These are phyloP conservation scores for Aspergillus pseudoterreus DNA, from an alignment of 2,329 filamentous ascomycete species.

Conservation along the genomic window DNA sequence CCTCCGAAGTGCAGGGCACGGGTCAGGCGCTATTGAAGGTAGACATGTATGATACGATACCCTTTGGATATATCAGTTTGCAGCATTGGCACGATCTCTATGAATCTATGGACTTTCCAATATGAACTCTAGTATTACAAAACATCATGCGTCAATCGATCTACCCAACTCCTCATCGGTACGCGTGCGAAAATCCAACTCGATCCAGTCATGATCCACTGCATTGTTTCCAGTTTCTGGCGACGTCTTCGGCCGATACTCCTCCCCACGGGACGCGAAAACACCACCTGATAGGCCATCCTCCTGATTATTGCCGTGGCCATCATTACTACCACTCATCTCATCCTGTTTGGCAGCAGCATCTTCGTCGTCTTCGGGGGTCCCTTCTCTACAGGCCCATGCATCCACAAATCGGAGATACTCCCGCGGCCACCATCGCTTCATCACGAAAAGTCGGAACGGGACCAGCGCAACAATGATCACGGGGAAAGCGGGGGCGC, in stretches of 20 bases:
- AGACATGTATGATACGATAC: slow-evolving; percentile 6
- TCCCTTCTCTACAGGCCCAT: slow-evolving; percentile 51
- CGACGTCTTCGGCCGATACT: not conserved
- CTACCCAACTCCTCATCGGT: slow-evolving; percentile 20
- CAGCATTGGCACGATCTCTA: not conserved
- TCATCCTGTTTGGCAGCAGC: slow-evolving; percentile 11
- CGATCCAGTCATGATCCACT: slow-evolving; percentile 21
- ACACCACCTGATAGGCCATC: slow-evolving; percentile 2
- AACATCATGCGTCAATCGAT: slow-evolving; percentile 2
- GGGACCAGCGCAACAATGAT: slow-evolving; percentile 64
- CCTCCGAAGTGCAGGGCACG: not conserved
- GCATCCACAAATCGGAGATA: slow-evolving; percentile 52
- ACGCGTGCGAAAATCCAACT: slow-evolving; percentile 14
- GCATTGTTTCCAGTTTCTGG: not conserved
- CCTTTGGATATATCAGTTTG: not conserved
- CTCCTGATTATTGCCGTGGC: not conserved
- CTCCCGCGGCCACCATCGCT: slow-evolving; percentile 56
- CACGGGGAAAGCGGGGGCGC: slow-evolving; percentile 60
- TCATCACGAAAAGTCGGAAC: slow-evolving; percentile 59
- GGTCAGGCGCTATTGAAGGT: slow-evolving; percentile 13
- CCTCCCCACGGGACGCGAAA: not conserved
- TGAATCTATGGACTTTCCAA: slow-evolving; percentile 3
- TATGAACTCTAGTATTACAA: not conserved
- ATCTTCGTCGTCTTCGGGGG: slow-evolving; percentile 49
- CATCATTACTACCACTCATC: not conserved